Evolutionary conservation across 2,329 filamentous ascomycete species (phyloP).

Genomic region (Rosellinia necatrix): DNA sequence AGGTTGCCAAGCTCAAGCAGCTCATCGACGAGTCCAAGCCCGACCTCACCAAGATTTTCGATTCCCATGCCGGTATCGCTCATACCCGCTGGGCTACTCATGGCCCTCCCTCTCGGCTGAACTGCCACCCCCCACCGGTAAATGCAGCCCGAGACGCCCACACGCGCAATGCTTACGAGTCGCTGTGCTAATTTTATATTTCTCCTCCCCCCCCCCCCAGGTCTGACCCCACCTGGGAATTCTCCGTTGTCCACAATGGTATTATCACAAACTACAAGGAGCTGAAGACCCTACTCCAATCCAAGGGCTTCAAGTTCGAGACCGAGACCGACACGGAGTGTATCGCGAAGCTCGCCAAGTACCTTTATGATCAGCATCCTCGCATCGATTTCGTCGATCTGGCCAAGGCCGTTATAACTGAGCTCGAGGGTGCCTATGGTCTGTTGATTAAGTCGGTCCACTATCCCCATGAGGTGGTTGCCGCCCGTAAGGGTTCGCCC

Average conservation of each 20-base stretch:
- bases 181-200: slow-evolving; percentile 30
- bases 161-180: slow-evolving; percentile 30
- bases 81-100: slow-evolving; percentile 99
- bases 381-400: slow-evolving; percentile 95
- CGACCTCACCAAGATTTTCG: slow-evolving; percentile 90
- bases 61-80: slow-evolving; percentile 97
- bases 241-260: slow-evolving; percentile 97
- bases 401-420: slow-evolving; percentile 96
- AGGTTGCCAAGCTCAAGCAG: slow-evolving; percentile 94
- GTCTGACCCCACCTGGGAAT: slow-evolving; percentile 94
- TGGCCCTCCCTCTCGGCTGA: slow-evolving; percentile 87
- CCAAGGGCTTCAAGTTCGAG: slow-evolving; percentile 98
- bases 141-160: slow-evolving; percentile 45
- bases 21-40: slow-evolving; percentile 83
- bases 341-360: slow-evolving; percentile 98
- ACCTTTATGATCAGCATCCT: slow-evolving; percentile 93
- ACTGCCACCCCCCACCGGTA: slow-evolving; percentile 99
- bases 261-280: slow-evolving; percentile 99
- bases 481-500: slow-evolving; percentile 96
- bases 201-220: slow-evolving; percentile 50
- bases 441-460: slow-evolving; percentile 97
- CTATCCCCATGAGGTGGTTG: slow-evolving; percentile 97
- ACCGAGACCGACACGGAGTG: slow-evolving; percentile 99
- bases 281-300: slow-evolving; percentile 86
- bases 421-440: slow-evolving; percentile 97